Evolutionary conservation across 805 yeast genomes (phyloP).

Genomic region (Blastobotrys peoriensis): DNA sequence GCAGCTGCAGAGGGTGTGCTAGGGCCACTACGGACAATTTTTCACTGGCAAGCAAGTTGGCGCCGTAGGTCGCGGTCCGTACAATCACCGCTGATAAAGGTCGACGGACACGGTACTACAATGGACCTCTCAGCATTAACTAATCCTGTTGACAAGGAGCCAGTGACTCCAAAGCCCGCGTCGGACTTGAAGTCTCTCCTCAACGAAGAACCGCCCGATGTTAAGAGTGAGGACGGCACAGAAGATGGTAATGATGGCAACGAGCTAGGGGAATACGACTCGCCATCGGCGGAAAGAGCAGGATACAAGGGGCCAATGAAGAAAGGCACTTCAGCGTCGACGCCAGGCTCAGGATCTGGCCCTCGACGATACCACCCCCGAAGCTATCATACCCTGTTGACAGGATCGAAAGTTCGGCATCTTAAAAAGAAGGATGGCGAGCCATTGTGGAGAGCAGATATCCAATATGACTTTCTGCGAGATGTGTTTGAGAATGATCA

Average conservation of each 20-base stretch:
- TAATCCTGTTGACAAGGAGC: neutral
- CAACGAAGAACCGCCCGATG: neutral
- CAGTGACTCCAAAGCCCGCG: neutral
- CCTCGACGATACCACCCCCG: conserved; percentile 9
- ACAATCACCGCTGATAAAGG: too few relatives aligned
- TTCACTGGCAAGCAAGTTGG: too few relatives aligned
- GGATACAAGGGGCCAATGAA: neutral
- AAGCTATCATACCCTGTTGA: conserved; percentile 21
- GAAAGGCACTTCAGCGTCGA: neutral
- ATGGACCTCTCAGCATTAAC: neutral
- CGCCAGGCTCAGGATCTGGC: neutral
- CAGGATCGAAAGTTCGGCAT: conserved; percentile 33
- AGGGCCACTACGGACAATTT: too few relatives aligned
- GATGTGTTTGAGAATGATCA: conserved; percentile 57
- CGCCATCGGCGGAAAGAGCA: neutral
- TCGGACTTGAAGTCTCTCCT: neutral
- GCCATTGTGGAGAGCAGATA: conserved; percentile 82
- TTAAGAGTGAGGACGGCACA: conserved; percentile 1
- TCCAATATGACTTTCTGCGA: conserved; percentile 73
- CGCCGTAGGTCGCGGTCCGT: too few relatives aligned
- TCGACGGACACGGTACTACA: too few relatives aligned
- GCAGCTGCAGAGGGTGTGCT: too few relatives aligned
- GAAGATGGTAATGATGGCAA: conserved; percentile 2
- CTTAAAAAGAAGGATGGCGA: conserved; percentile 88
- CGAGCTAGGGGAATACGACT: neutral